Evolutionary conservation across 495 filamentous ascomycete species (phyloP).

Genomic region (Neurospora tetrasperma): DNA sequence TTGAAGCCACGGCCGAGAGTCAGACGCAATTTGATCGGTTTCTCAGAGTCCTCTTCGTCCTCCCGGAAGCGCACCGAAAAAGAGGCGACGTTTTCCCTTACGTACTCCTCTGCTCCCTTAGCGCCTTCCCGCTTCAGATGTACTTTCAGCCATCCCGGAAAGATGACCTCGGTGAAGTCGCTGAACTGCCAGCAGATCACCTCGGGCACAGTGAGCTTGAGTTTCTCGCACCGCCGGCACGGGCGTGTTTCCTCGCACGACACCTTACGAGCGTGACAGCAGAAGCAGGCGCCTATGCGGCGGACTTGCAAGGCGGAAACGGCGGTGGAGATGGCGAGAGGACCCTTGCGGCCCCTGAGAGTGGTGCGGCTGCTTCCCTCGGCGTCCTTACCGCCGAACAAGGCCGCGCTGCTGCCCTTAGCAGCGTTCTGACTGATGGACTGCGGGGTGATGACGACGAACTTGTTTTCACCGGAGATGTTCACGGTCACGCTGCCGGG

Average conservation of each 20-base stretch:
- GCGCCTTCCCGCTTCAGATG: not conserved
- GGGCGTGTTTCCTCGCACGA: conserved; percentile 36
- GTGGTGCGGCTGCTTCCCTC: conserved; percentile 19
- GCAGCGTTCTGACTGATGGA: conserved; percentile 32
- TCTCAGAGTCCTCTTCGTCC: not conserved
- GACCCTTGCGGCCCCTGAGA: conserved; percentile 38
- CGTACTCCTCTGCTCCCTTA: not conserved
- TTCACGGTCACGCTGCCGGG: not conserved
- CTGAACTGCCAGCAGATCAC: conserved; percentile 38
- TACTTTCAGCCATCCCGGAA: conserved; percentile 25
- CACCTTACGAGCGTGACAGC: conserved; percentile 39
- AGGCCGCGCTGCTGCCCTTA: conserved; percentile 23
- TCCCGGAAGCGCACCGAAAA: conserved; percentile 7
- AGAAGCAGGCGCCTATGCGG: conserved; percentile 39
- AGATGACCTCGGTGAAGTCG: conserved; percentile 35
- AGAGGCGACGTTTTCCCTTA: conserved; percentile 24
- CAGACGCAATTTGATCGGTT: not conserved
- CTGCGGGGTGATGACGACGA: conserved; percentile 38
- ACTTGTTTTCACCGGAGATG: conserved; percentile 19
- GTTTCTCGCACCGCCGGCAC: conserved; percentile 39
- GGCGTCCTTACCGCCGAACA: not conserved
- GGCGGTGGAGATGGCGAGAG: conserved; percentile 35
- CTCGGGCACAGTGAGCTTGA: conserved; percentile 31
- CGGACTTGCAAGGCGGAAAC: conserved; percentile 37
- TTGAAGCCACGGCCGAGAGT: not conserved